Base-by-base conservation (phyloP, 2,329 filamentous ascomycete species). In the Diaporthe australafricana region DNA sequence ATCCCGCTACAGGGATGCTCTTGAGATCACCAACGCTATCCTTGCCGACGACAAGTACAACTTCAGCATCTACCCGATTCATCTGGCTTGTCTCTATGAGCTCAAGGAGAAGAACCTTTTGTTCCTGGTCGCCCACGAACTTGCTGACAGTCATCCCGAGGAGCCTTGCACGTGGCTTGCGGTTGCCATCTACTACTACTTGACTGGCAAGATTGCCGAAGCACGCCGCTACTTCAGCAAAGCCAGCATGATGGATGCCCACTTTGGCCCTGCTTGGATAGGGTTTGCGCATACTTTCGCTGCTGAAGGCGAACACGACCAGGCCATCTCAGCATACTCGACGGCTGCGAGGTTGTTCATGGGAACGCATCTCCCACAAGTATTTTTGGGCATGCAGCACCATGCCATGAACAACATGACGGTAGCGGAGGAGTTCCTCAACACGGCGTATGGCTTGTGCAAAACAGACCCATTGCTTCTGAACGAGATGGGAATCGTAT, bases 201-300 rank as follows among this genome's bases (percentile, higher is more conserved):
- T 92, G 20, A 98, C 95, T 68, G 90, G 91, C 76, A 95, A 95
- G 78, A 94, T 99, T 71, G 93, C 96, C 4, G 96, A 99, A 83
- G 95, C 97, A 12, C 91, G 96, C 14, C 91, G 96, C 48, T 99
- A 96, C 85, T 99, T 99, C 82, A 97, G 94, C 78, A 99, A 99
- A 83, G 94, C 97, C 5, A 97, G 94, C 75, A 93, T 98, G 86
- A 96, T 99, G 92, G 95, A 99, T 79, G 94, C 96, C 8, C 96
- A 98, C 83, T 99, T 98, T 77, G 96, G 96, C 0, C 94, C 96
- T 1, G 96, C 96, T 3, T 99, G 96, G 96, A 98, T 99, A 75
- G 96, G 97, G 1, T 99, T 99, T 79, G 96, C 96, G 1, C 97
- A 99, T 81, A 99, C 96, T 0, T 99, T 99, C 80, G 96, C 96